Base-by-base conservation (phyloP, 345 rosid species). In the Brassica cretica region DNA sequence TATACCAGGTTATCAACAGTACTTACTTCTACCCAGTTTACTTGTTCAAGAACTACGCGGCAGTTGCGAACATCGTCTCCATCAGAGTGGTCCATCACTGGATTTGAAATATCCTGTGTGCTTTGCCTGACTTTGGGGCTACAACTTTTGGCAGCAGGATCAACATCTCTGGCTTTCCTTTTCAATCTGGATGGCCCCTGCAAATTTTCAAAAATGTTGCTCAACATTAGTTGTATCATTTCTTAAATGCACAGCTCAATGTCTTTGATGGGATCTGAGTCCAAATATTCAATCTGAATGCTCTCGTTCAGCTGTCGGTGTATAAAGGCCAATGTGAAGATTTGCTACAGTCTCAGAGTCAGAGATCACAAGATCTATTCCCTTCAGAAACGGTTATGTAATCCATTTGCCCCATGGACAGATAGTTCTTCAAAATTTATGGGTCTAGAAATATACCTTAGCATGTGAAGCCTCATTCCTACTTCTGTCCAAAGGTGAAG, bases 21-120 rank as follows among this genome's bases (percentile, higher is more conserved):
- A 77, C 91, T 66, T 86, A 90, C 98, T 79, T 89, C 90, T 73
- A 80, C 74, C 93, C 89, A 85, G 61, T 86, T 84, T 78, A 78
- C 55, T 67, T 78, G 41, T 71, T 68, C 59, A 65, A 68, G 82
- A 77, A 76, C 78, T 76, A 76, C 82, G 8, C 8, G 60, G 79
- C 72, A 77, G 78, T 80, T 30, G 16, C 66, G 78, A 77, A 56
- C 81, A 72, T 65, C 27, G 49, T 64, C 81, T 79, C 76, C 86
- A 81, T 78, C 37, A 65, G 74, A 71, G 81, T 68, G 67, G 76
- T 79, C 87, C 71, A 74, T 60, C 27, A 75, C 86, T 72, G 66
- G 32, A 70, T 77, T 78, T 27, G 49, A 62, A 29, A 72, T 53
- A 74, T 77, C 29, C 14, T 73, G 77, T 44, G 66, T 63, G 64